Evolutionary conservation across 495 filamentous ascomycete species (phyloP).

Genomic region (Chaetomium cochliodes): DNA sequence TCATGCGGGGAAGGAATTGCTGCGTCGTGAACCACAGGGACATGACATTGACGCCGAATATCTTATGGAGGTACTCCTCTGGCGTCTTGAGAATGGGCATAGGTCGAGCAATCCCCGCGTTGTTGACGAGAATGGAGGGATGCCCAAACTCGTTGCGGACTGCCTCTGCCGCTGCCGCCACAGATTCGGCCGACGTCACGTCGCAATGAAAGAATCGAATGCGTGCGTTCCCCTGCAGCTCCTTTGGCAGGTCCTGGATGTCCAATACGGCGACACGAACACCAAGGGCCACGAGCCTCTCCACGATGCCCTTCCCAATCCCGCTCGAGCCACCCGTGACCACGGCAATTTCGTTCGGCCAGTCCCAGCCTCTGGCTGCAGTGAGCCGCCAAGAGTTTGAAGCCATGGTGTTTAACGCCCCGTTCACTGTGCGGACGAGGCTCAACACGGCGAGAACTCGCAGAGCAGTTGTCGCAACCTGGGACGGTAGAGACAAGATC

Average conservation of each 20-base stretch:
- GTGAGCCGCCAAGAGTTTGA: conserved; percentile 38
- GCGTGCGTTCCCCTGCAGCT: conserved; percentile 38
- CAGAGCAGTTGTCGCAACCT: conserved; percentile 24
- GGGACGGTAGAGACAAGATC: neutral
- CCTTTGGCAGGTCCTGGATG: conserved; percentile 54
- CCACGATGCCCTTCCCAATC: conserved; percentile 59
- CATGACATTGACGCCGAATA: conserved; percentile 67
- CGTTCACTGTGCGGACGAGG: conserved; percentile 44
- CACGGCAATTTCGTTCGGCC: conserved; percentile 63
- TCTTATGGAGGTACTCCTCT: conserved; percentile 53
- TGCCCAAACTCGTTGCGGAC: conserved; percentile 55
- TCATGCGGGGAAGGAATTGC: conserved; percentile 64
- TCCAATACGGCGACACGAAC: conserved; percentile 65
- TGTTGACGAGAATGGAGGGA: conserved; percentile 70
- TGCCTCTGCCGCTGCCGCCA: conserved; percentile 44
- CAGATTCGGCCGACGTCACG: conserved; percentile 50
- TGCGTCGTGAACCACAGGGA: conserved; percentile 61
- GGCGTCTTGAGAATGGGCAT: conserved; percentile 56
- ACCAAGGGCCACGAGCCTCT: conserved; percentile 53
- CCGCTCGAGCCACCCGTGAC: conserved; percentile 66
- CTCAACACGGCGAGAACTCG: conserved; percentile 43
- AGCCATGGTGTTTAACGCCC: conserved; percentile 48
- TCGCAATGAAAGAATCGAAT: conserved; percentile 60
- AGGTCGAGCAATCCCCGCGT: conserved; percentile 60
- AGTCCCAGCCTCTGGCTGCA: conserved; percentile 42